Conservation (phyloP, 2,329 filamentous ascomycete genomes). For the Verticillium isaacii region DNA sequence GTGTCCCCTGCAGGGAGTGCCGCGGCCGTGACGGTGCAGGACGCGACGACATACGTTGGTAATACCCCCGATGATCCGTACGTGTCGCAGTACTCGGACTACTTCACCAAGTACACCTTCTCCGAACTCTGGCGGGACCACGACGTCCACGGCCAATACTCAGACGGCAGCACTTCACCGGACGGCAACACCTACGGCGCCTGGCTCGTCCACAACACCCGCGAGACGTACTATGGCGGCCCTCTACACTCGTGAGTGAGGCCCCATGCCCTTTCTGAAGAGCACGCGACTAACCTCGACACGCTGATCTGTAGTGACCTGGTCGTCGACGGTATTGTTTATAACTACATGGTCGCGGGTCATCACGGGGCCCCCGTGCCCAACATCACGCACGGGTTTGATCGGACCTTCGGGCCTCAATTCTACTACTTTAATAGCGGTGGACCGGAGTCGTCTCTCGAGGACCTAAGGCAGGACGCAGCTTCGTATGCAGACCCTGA, state of each 20-base stretch:
- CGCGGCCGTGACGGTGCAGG: constrained; percentile 49
- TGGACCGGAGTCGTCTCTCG: background rate
- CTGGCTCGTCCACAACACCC: constrained; percentile 61
- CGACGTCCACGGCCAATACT: constrained; percentile 47
- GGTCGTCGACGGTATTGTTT: constrained; percentile 59
- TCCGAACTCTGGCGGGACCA: constrained; percentile 54
- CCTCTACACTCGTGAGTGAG: constrained; percentile 45
- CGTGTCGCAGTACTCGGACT: constrained; percentile 50
- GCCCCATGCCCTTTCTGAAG: background rate
- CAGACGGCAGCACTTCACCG: constrained; percentile 32
- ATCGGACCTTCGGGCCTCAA: constrained; percentile 60
- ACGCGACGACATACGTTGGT: constrained; percentile 59
- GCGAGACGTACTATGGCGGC: constrained; percentile 58
- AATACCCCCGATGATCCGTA: constrained; percentile 51
- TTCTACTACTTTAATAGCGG: constrained; percentile 57
- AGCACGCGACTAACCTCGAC: no score
- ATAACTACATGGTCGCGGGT: constrained; percentile 59
- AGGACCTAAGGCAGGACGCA: constrained; percentile 36
- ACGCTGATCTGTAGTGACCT: constrained; percentile 33
- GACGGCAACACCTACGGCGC: constrained; percentile 52
- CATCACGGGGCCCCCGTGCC: constrained; percentile 60
- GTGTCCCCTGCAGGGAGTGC: constrained; percentile 31
- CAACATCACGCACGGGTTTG: constrained; percentile 60
- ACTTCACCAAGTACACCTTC: constrained; percentile 65
- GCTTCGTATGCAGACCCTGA: constrained; percentile 40